Base-by-base conservation (phyloP, 2,329 filamentous ascomycete species). In the Corynespora cassiicola region DNA sequence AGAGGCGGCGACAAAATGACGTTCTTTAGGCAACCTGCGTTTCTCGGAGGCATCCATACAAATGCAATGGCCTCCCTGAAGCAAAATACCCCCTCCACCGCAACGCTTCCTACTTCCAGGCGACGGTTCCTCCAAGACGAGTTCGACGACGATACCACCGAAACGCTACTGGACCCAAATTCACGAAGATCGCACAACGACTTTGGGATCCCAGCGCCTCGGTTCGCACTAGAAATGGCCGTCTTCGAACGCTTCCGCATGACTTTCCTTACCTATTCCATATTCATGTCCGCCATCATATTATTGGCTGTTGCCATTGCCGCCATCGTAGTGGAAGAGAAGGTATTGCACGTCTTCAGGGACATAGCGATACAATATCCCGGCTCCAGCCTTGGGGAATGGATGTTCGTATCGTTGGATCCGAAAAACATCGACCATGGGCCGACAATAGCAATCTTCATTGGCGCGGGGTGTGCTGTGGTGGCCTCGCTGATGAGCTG, bases 371-470 rank as follows among this genome's bases (percentile, higher is more conserved):
- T 50, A 12, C 49, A 52, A 19, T 36, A 39, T 10, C 49, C 49
- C 10, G 36, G 36, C 5, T 40, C 39, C 7, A 43, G 33, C 15
- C 18, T 50, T 7, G 46, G 36, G 21, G 49, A 52, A 36, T 50
- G 41, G 37, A 14, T 31, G n/a, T 52, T 45, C 20, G 28, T 52
- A 2, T 23, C 29, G 5, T 19, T 50, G 26, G 36, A 34, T 11
- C 46, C 49, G 6, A 15, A n/a, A 9, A 38, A 47, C 22, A 27
- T 52, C 6, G 41, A 47, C 31, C 11, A 10, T 4, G 46, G 49
- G 8, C 42, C 46, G 2, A 34, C 35, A 7, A 28, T 32, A 4
- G 34, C 34, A 8, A 47, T 41, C 9, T 33, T 41, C 6, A 25
- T 43, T 7, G 27, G 20, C 7, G 43, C 26, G 3, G 25, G 22